Base-by-base conservation (phyloP, 306 rosid genomes). In the Delonix regia region DNA sequence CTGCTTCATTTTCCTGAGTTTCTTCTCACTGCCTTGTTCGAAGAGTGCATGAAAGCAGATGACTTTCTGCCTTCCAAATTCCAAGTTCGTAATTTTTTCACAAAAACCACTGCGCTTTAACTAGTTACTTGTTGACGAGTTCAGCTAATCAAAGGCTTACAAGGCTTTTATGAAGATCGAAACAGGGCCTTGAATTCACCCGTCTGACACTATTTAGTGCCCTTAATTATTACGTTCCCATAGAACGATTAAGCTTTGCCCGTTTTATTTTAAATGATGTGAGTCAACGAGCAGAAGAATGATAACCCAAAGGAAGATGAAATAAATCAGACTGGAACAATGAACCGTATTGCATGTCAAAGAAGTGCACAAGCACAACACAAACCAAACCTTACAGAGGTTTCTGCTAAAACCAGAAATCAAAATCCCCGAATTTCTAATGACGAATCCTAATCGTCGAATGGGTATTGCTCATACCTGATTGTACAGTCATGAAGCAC, bases 401-500 rank as follows among this genome's bases (percentile, higher is more conserved):
- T 21, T n/a, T 52, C 14, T 52, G 18, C 52, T 13, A 0, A 1
- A 15, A 15, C 19, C 2, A 47, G n/a, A 47, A 13, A 8, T 8
- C 52, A n/a, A 15, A 15, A 47, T 13, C 19, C 52, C 52, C 52
- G 1, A 42, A 8, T 42, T 42, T 42, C 0, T 42, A 42, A 0
- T 42, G 12, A 42, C 9, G 9, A 42, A 10, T 51, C 10, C 79
- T 79, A 87, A 67, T 90, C 80, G 22, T 84, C 83, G 80, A 93
- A 88, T 21, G 97, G 92, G 88, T 87, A 89, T 75, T 89, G 94
- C 82, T 91, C 94, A 13, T 91, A 88, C 89, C 94, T 83, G 47
- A 88, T 81, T 22, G 82, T 28, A 77, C 94, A 89, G 75, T 88
- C 93, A 83, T 22, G 80, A 44, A 88, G 89, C 83, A 89, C 78